Base-by-base conservation (phyloP, 306 rosid species). In the Hippophae gyantsensis region DNA sequence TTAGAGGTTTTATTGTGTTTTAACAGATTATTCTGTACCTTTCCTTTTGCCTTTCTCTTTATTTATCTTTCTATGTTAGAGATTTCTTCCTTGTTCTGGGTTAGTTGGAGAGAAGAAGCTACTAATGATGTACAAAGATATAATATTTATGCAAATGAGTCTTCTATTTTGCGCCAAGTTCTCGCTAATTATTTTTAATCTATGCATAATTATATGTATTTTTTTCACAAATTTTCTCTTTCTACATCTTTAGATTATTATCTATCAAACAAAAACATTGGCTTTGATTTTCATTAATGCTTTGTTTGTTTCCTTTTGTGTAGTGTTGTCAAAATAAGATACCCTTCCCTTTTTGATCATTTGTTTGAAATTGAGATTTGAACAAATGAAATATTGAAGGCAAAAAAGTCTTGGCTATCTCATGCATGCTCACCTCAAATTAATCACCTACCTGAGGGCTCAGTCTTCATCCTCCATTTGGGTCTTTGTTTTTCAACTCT, bases 61-160 rank as follows among this genome's bases (percentile, higher is more conserved):
- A 7, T 48, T 69, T 49, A 1, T 56, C 11, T 62, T 57, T 61
- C 26, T 64, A 43, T 69, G 59, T 61, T 63, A 18, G 26, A 61
- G 60, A 70, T 23, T 45, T 60, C 55, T 72, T 63, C 78, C 76
- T 72, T 68, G 65, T 63, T 78, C 50, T 57, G 18, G 63, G 56
- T 68, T 60, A 58, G 46, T 48, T 50, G 49, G 23, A 12, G 14
- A 7, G 8, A 47, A 10, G 62, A 68, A 57, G 61, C 66, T 70
- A 72, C 65, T 55, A 46, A 48, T 67, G 67, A 72, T 90, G 95
- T 84, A 90, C 71, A 90, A 81, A 66, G 57, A 73, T 72, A 65
- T 57, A 50, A 74, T 78, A 56, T 72, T 72, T 72, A 82, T 80
- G 70, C 64, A 73, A 2, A 76, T 72, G 69, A 72, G 82, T 65